Conservation (phyloP, 768 basidiomycete species). For the Boletus reticulatus region DNA sequence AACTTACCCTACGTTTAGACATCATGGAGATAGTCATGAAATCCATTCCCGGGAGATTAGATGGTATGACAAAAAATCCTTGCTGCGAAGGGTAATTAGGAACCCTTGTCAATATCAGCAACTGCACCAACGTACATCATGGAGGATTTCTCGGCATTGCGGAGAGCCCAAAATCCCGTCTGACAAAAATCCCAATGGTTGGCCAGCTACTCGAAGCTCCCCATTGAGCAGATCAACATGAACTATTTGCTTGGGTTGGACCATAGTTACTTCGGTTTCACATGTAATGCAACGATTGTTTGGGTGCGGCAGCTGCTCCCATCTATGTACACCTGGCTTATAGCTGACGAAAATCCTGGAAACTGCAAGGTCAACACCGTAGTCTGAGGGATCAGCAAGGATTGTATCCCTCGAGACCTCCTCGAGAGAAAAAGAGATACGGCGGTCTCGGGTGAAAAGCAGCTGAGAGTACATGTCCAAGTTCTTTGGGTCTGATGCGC, state of each 20-base stretch:
- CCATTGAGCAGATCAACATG: too few species aligned
- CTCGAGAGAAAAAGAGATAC: constrained; percentile 22
- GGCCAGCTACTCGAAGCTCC: too few species aligned
- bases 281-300: too few species aligned
- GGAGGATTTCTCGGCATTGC: neutral
- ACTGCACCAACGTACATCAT: neutral
- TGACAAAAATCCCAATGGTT: too few species aligned
- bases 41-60: neutral
- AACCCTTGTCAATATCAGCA: neutral
- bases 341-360: constrained; percentile 5
- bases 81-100: neutral
- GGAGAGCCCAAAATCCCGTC: too few species aligned
- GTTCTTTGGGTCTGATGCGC: too few species aligned
- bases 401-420: neutral
- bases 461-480: neutral
- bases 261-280: too few species aligned
- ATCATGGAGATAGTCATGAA: neutral
- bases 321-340: constrained; percentile 3
- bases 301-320: constrained; percentile 1
- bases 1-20: constrained; percentile 2
- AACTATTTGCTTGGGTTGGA: too few species aligned
- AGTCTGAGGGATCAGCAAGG: neutral
- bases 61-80: neutral
- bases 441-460: constrained; percentile 22
- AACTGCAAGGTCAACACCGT: constrained; percentile 15